Conservation (phyloP, 805 yeast genomes). For the Torulaspora gathmanii region DNA sequence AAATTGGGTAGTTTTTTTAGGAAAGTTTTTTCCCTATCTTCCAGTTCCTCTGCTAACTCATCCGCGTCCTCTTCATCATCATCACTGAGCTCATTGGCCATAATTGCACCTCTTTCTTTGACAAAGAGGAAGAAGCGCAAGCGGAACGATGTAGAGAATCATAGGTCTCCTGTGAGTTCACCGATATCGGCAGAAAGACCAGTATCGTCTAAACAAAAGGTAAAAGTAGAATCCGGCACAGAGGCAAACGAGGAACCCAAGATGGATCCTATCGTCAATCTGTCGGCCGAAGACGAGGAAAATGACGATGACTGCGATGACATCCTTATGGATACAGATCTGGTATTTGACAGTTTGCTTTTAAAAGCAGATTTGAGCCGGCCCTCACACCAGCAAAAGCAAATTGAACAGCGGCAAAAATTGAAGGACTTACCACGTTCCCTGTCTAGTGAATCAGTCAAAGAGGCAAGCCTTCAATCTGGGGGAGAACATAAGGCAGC, state of each 20-base stretch:
- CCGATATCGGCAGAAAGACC: slow-evolving; percentile 1
- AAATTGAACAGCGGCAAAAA: slow-evolving; percentile 11
- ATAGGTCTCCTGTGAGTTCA: neutral
- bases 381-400: slow-evolving; percentile 11
- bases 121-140: slow-evolving; percentile 10
- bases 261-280: slow-evolving; percentile 2
- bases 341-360: slow-evolving; percentile 30
- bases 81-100: neutral
- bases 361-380: slow-evolving; percentile 20
- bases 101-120: neutral
- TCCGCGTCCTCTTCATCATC: neutral
- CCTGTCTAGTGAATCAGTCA: neutral
- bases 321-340: slow-evolving; percentile 28
- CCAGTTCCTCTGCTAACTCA: slow-evolving; percentile 1
- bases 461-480: neutral
- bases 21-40: slow-evolving; percentile 12
- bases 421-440: slow-evolving; percentile 10
- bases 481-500: neutral
- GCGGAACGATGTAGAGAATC: slow-evolving; percentile 1
- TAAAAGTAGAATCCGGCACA: neutral
- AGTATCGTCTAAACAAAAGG: slow-evolving; percentile 2
- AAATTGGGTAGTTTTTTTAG: slow-evolving; percentile 15
- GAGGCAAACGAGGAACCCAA: neutral
- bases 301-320: slow-evolving; percentile 19
- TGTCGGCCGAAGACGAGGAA: slow-evolving; percentile 3